Conservation (phyloP, 495 filamentous ascomycete genomes). For the Neurospora sublineolata region DNA sequence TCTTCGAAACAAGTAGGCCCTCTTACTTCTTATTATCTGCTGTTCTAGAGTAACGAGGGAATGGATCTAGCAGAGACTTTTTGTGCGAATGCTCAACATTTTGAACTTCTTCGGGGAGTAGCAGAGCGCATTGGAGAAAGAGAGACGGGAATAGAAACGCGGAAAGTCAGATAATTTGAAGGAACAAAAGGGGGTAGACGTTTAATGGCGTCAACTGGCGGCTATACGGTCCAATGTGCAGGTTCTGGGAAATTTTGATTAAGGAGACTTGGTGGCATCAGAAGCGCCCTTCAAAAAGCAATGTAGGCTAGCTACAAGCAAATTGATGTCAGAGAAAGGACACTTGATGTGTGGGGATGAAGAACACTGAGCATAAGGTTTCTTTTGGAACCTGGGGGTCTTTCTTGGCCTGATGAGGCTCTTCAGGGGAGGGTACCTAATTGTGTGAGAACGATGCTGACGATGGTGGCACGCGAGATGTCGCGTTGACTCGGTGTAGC, state of each 20-base stretch:
- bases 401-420: neutral
- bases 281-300: neutral
- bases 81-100: too few species aligned
- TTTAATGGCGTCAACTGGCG: neutral
- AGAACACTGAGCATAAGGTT: too few species aligned
- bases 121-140: neutral
- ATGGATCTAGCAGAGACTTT: too few species aligned
- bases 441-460: neutral
- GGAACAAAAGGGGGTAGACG: neutral
- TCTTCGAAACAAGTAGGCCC: too few species aligned
- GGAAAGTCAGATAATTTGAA: neutral
- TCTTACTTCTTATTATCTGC: too few species aligned
- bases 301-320: neutral
- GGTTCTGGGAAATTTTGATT: neutral
- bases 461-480: neutral
- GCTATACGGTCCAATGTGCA: neutral
- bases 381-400: neutral
- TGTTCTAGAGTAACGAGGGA: too few species aligned
- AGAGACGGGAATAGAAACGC: neutral
- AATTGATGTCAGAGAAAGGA: neutral
- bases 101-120: too few species aligned
- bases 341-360: neutral
- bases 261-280: neutral
- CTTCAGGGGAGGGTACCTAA: neutral
- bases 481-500: neutral